These are phyloP conservation scores for Schizochytrium sp. DNA, from an alignment of 108 stramenopile genomes.

Conservation along the genomic window DNA sequence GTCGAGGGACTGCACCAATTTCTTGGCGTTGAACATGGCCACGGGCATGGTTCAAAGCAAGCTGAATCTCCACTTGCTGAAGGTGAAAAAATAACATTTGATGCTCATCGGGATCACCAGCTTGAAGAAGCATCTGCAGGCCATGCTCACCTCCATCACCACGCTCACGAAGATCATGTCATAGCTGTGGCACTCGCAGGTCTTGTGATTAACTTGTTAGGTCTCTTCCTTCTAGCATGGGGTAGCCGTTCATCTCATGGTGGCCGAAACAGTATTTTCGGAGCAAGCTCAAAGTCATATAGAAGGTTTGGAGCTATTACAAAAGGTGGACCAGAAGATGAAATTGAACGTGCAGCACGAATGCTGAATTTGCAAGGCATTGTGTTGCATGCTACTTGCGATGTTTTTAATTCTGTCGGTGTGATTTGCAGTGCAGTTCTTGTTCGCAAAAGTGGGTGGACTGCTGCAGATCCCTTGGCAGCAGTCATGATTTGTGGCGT, in stretches of 20 bases:
- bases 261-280: no score
- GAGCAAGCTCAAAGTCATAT: no score
- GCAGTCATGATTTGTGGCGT: background rate
- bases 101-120: background rate
- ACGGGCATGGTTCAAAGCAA: background rate
- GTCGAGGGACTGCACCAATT: conserved; percentile 48
- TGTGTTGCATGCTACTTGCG: conserved; percentile 21
- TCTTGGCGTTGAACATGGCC: background rate
- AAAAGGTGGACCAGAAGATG: background rate
- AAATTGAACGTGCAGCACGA: background rate
- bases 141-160: background rate
- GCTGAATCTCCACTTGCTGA: background rate
- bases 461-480: conserved; percentile 9
- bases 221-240: conserved; percentile 13
- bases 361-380: conserved; percentile 54
- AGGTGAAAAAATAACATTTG: background rate
- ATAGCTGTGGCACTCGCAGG: background rate
- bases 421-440: conserved; percentile 30
- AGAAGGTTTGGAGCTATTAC: no score
- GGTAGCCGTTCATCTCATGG: background rate
- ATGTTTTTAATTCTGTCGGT: conserved; percentile 20
- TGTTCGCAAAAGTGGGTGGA: conserved; percentile 28
- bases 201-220: conserved; percentile 35
- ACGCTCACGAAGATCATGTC: conserved; percentile 38
- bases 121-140: background rate